Conservation (phyloP, 164 flowering plant species). For the Piper betle region DNA sequence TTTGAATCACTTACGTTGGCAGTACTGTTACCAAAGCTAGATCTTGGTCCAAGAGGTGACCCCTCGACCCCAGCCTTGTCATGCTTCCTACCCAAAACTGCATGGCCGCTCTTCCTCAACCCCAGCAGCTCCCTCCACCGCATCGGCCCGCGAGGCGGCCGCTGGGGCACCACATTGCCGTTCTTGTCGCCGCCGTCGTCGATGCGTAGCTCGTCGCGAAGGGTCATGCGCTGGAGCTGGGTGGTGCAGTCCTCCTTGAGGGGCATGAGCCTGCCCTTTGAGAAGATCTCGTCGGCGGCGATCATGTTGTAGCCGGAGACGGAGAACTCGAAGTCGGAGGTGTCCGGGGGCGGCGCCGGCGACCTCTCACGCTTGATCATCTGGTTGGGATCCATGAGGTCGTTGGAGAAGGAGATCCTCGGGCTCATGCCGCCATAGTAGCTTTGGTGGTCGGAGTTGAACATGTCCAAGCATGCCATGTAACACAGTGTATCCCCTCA, state of each 20-base stretch:
- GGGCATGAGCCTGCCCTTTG: slow-evolving; percentile 53
- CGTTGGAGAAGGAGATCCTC: slow-evolving; percentile 82
- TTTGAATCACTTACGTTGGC: neutral
- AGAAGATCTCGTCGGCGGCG: slow-evolving; percentile 66
- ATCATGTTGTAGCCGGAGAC: slow-evolving; percentile 34
- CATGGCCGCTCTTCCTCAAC: slow-evolving; percentile 23
- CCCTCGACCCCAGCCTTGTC: slow-evolving; percentile 10
- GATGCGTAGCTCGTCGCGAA: slow-evolving; percentile 50
- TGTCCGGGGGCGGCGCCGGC: slow-evolving; percentile 42
- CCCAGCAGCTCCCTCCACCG: slow-evolving; percentile 55
- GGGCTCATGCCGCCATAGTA: slow-evolving; percentile 29
- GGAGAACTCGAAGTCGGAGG: slow-evolving; percentile 66
- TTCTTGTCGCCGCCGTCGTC: slow-evolving; percentile 20
- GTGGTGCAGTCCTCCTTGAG: slow-evolving; percentile 27
- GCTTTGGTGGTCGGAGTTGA: slow-evolving; percentile 47
- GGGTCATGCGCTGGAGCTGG: slow-evolving; percentile 28
- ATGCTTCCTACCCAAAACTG: slow-evolving; percentile 16
- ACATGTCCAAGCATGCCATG: slow-evolving; percentile 70
- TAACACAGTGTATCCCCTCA: slow-evolving; percentile 1
- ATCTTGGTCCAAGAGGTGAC: slow-evolving; percentile 7
- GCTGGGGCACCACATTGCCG: slow-evolving; percentile 6
- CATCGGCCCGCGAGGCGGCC: slow-evolving; percentile 25
- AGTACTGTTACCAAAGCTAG: neutral
- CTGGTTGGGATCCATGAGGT: slow-evolving; percentile 26
- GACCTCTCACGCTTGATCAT: slow-evolving; percentile 29